These are phyloP conservation scores for Colletotrichum nymphaeae DNA, from an alignment of 2,329 filamentous ascomycete species.

Conservation along the genomic window DNA sequence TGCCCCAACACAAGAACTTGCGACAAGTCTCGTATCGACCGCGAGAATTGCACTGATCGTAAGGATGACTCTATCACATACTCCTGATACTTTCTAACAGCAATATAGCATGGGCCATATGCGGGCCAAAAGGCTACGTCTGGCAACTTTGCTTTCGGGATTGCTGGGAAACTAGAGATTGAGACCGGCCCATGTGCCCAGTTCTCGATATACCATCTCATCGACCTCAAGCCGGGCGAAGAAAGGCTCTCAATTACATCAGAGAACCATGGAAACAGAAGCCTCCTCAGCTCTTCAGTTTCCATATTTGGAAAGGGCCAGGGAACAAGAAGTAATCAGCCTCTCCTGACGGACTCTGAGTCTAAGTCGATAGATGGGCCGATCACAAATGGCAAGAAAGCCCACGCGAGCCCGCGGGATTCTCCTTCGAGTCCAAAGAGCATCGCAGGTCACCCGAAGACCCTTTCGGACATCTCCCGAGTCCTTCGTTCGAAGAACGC, in stretches of 20 bases:
- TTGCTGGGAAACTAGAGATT: constrained; percentile 42
- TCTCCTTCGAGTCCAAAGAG: neutral
- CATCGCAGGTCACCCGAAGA: neutral
- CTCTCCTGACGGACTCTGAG: neutral
- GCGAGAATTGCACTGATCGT: constrained; percentile 44
- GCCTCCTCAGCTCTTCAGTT: neutral
- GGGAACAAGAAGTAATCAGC: rapidly evolving
- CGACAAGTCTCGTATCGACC: constrained; percentile 48
- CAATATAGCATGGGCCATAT: constrained; percentile 55
- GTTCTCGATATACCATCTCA: constrained; percentile 62
- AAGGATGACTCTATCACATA: too few relatives aligned
- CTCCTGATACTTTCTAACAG: neutral
- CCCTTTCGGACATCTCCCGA: constrained; percentile 48
- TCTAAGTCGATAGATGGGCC: neutral
- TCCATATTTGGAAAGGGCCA: neutral
- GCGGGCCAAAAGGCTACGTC: constrained; percentile 62
- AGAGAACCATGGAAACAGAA: too few relatives aligned
- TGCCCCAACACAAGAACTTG: constrained; percentile 56
- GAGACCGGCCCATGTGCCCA: constrained; percentile 48
- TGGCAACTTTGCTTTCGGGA: constrained; percentile 58
- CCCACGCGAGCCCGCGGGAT: neutral
- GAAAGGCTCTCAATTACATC: constrained; percentile 32
- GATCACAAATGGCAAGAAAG: neutral
- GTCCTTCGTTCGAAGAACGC: constrained; percentile 63
- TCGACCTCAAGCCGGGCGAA: constrained; percentile 49